Evolutionary conservation across 2,329 filamentous ascomycete genomes (phyloP).

Genomic region (Aspergillus costaricaensis): DNA sequence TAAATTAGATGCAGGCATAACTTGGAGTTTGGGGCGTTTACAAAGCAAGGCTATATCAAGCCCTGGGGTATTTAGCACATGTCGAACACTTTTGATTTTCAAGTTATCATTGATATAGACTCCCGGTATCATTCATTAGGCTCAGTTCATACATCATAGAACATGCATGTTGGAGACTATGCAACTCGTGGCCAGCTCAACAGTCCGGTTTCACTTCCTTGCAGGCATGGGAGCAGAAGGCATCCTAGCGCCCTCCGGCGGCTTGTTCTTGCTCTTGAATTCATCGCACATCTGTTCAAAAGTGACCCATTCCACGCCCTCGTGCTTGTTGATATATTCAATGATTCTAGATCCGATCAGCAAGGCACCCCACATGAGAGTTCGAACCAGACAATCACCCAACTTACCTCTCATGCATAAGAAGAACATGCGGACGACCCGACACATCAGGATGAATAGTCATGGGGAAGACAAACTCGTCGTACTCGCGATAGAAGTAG

Average conservation of each 20-base stretch:
- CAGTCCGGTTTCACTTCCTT: slow-evolving; percentile 4
- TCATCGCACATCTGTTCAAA: slow-evolving; percentile 73
- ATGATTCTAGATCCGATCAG: slow-evolving; percentile 51
- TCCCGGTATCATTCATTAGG: neutral
- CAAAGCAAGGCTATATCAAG: slow-evolving; percentile 1
- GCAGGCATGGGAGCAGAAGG: slow-evolving; percentile 20
- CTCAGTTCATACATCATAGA: neutral
- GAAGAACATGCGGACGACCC: slow-evolving; percentile 68
- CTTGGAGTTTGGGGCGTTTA: slow-evolving; percentile 23
- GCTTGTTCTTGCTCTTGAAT: slow-evolving; percentile 57
- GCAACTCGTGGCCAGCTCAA: neutral
- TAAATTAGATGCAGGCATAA: slow-evolving; percentile 24
- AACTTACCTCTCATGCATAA: slow-evolving; percentile 69
- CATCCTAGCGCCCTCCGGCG: slow-evolving; percentile 30
- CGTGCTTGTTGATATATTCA: slow-evolving; percentile 66
- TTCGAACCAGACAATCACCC: neutral
- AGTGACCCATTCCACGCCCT: slow-evolving; percentile 50
- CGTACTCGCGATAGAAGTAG: slow-evolving; percentile 74
- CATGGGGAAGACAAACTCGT: slow-evolving; percentile 76
- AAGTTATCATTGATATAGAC: neutral
- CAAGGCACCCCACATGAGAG: slow-evolving; percentile 5
- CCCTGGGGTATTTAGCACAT: slow-evolving; percentile 2
- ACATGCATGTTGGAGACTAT: neutral
- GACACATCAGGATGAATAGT: slow-evolving; percentile 75
- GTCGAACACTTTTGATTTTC: neutral